Base-by-base conservation (phyloP, 208 protist genomes). In the Angomonas ambiguus region DNA sequence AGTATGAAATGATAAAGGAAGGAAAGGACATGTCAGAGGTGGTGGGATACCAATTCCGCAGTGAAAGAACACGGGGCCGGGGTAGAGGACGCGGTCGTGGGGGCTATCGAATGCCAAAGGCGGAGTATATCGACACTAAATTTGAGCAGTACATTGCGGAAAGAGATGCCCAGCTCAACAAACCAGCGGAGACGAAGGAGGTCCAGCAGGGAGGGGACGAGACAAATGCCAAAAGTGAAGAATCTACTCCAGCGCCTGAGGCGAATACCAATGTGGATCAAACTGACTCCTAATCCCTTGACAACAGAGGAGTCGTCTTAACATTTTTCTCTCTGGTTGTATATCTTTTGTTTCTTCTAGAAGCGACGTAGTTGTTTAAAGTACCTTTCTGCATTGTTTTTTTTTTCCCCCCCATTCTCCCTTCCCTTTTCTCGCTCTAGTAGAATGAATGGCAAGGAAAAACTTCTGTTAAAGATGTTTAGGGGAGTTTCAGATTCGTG, bases 21-120 rank as follows among this genome's bases (percentile, higher is more conserved):
- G 83, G 82, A 2, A 83, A 72, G 51, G 68, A 76, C 25, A 80
- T 87, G 73, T 71, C 81, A 31, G 82, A 82, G 70, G 81, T 85
- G 34, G 73, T 83, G 1, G 76, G 72, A 10, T 51, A 79, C 25
- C 55, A 69, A 2, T 41, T 27, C 27, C 68, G 67, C 28, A 53
- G 45, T 20, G 45, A 53, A 20, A 53, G 45, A 20, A 62, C 48
- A 32, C 34, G 42, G 28, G 60, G 77, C 2, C 74, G 77, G 48
- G 77, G 82, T 30, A 71, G 79, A 0, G 71, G 78, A 20, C 51
- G 31, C 48, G 66, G 48, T 30, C 53, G 74, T 56, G 65, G 76
- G 38, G 74, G 72, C 3, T 66, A 83, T 13, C 48, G 70, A 32
- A 69, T 73, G 28, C 16, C 58, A 28, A 51, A 33, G 11, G 38